A percentile compares a stretch with the other conserved stretches of the same genome.
phyloP scores from a whole-genome alignment of 2,329 filamentous ascomycete genomes.

The Fusarium brachygibbosum region DNA sequence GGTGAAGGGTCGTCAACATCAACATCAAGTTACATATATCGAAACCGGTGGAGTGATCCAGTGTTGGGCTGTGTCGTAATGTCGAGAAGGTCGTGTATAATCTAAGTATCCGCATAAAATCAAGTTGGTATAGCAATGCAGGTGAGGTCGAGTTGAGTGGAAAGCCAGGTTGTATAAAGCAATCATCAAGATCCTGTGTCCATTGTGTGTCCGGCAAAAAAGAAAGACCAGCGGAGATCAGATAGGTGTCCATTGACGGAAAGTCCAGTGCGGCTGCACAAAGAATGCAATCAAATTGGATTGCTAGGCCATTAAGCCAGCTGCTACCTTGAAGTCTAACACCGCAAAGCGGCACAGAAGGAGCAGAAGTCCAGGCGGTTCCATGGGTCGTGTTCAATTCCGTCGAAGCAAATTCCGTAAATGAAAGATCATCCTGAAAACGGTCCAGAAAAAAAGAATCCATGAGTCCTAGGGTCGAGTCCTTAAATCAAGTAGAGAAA shows the following conservation, averaged over 20 bases:
- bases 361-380: conserved; percentile 18
- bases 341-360: conserved; percentile 33
- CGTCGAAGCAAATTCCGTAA: conserved; percentile 29
- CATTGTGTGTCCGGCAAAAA: conserved; percentile 27
- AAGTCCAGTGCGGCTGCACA: conserved; percentile 50
- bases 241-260: conserved; percentile 14
- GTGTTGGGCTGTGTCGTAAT: not conserved
- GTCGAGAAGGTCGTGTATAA: not conserved
- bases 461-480: conserved; percentile 40
- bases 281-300: conserved; percentile 52
- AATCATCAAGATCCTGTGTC: conserved; percentile 34
- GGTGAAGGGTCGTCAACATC: conserved; percentile 21
- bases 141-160: conserved; percentile 17
- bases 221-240: conserved; percentile 19
- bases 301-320: conserved; percentile 47
- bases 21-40: conserved; percentile 30
- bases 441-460: conserved; percentile 9
- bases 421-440: conserved; percentile 21
- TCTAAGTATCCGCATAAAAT: conserved; percentile 38
- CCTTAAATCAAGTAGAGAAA: conserved; percentile 34
- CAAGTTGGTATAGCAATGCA: conserved; percentile 43
- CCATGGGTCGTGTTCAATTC: conserved; percentile 25
- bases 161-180: conserved; percentile 17
- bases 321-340: conserved; percentile 33
- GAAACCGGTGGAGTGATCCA: conserved; percentile 28